Evolutionary conservation across 441 rosid species (phyloP), one percentile per base, ranked within the genome.

Genomic region (Omphalea diandra): DNA sequence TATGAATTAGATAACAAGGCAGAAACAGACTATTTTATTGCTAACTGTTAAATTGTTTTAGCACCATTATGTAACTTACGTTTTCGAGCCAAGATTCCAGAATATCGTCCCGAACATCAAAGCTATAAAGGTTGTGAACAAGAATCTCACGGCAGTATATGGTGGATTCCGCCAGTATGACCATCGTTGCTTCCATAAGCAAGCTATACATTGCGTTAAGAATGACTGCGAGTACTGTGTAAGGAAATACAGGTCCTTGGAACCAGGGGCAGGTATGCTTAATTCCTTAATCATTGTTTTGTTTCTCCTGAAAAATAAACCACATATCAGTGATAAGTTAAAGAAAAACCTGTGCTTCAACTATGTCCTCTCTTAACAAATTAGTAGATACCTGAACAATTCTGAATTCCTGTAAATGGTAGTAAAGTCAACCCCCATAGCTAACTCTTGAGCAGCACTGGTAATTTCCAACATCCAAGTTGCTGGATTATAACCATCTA

Each of bases 391-490:
- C 98, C 87, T 86, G 75, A 81, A 79, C 11, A 89, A 82, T 0
- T 91, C 88, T 10, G 98, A 93, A 26, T 73, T 82, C 70, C 67
- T 84, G 82, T 90, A 90, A 50, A 84, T 17, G 35, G 79, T 78
- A 7, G 88, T 76, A 74, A 93, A 90, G 63, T 93, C 87, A 32
- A 85, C 75, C 10, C 83, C 87, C 69, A 88, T 41, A 69, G 83
- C 73, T 24, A 71, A 33, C 78, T 90, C 98, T 74, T 88, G 91
- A 26, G 83, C 80, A 18, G 82, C 62, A 38, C 83, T 40, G 14
- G 89, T 87, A 41, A 90, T 89, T 77, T 93, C 97, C 35, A 90
- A 74, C 97, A 90, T 89, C 98, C 98, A 89, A 10, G 96, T 89
- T 66, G 98, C 97, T 3, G 97, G 97, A 46, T 90, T 89, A 65